Conservation (phyloP, 208 protist species). For the Acanthamoeba culbertsoni region DNA sequence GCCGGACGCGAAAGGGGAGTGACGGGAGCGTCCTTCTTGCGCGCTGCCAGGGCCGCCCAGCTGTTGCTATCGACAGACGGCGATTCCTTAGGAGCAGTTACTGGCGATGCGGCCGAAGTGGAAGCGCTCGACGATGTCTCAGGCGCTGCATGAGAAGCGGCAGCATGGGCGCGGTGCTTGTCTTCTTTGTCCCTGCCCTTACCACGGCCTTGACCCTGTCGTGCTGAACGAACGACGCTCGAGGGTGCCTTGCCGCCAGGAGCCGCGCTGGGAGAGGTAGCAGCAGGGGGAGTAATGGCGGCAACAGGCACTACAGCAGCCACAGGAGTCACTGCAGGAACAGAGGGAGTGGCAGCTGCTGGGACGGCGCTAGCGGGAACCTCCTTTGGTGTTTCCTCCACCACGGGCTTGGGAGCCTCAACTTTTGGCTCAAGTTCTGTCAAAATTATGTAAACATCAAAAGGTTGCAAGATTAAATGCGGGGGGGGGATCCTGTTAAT, state of each 20-base stretch:
- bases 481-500: neutral
- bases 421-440: no score
- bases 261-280: neutral
- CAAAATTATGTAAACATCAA: no score
- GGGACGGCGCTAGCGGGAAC: no score
- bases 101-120: neutral
- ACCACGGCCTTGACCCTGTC: neutral
- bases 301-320: neutral
- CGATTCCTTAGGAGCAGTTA: neutral
- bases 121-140: neutral
- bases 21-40: neutral
- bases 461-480: neutral
- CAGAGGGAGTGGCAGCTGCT: neutral
- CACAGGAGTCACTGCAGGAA: neutral
- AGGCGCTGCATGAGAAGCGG: neutral
- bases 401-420: neutral
- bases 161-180: neutral
- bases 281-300: neutral
- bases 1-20: neutral
- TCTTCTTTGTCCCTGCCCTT: neutral
- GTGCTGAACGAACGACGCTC: neutral
- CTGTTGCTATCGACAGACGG: neutral
- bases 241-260: neutral
- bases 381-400: neutral
- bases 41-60: neutral